A percentile compares a stretch with the other conserved stretches of the same genome.
Evolutionary conservation across 768 basidiomycete genomes (phyloP).

Genomic region (Leccinum variicolor): DNA sequence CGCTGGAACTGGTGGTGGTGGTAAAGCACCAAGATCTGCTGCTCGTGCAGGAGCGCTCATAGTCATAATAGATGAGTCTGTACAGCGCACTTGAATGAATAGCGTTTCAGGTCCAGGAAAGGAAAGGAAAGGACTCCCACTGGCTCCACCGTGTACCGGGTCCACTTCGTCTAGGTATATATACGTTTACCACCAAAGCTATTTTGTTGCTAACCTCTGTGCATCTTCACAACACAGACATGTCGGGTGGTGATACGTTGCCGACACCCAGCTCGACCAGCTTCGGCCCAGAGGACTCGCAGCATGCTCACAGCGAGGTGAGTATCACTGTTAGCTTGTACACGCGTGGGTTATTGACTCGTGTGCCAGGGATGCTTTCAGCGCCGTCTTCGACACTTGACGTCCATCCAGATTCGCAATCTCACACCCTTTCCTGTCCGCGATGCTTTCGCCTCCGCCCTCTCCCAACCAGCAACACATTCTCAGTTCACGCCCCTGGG

Average conservation of each 20-base stretch:
- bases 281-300: constrained; percentile 13
- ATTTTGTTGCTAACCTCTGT: background rate
- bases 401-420: constrained; percentile 72
- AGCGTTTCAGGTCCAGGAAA: constrained; percentile 18
- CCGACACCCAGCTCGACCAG: constrained; percentile 14
- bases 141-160: background rate
- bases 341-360: background rate
- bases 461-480: constrained; percentile 62
- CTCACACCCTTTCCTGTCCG: constrained; percentile 82
- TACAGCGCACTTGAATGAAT: constrained; percentile 31
- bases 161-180: constrained; percentile 1
- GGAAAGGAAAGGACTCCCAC: constrained; percentile 11
- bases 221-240: constrained; percentile 7
- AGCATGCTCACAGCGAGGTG: constrained; percentile 11
- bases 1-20: constrained; percentile 43
- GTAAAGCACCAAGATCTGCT: constrained; percentile 42
- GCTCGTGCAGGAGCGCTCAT: constrained; percentile 19
- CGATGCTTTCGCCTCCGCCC: constrained; percentile 68
- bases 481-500: constrained; percentile 57
- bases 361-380: constrained; percentile 32
- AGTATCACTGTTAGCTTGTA: constrained; percentile 1
- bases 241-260: constrained; percentile 19
- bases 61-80: constrained; percentile 37
- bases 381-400: constrained; percentile 73
- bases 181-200: background rate